A percentile compares a stretch with the other conserved stretches of the same genome.
phyloP scores from a whole-genome alignment of 495 filamentous ascomycete genomes.

The Penicillium simplicissimum region DNA sequence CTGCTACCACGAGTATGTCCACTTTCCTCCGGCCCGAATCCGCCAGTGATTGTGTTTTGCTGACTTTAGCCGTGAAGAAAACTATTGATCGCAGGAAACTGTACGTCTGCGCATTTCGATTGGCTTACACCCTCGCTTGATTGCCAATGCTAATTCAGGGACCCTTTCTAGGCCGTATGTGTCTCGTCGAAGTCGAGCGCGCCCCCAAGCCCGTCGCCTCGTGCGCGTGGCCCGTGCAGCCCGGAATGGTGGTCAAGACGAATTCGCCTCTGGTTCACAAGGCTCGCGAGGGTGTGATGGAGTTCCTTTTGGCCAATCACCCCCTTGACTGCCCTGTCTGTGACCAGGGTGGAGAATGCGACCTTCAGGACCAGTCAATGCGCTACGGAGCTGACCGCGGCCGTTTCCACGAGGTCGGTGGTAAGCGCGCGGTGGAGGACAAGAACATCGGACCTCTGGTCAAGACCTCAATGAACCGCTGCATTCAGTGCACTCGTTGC shows the following conservation, averaged over 20 bases:
- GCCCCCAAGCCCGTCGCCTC: conserved; percentile 96
- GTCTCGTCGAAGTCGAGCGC: conserved; percentile 94
- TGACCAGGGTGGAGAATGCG: conserved; percentile 98
- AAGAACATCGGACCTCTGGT: conserved; percentile 99
- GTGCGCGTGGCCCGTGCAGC: conserved; percentile 97
- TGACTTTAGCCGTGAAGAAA: conserved; percentile 59
- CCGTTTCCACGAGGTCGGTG: conserved; percentile 90
- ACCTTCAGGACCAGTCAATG: conserved; percentile 99
- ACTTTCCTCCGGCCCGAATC: conserved; percentile 5
- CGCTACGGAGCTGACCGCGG: conserved; percentile 94
- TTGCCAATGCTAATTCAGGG: conserved; percentile 11
- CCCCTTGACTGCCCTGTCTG: conserved; percentile 97
- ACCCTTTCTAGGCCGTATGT: conserved; percentile 72
- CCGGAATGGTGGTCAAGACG: conserved; percentile 98
- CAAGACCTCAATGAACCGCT: conserved; percentile 99
- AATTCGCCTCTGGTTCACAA: conserved; percentile 95
- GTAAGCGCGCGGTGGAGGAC: conserved; percentile 97
- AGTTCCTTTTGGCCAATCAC: conserved; percentile 96
- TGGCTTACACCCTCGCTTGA: neutral
- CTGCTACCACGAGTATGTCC: conserved; percentile 90
- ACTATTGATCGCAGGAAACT: conserved; percentile 98
- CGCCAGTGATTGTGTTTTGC: conserved; percentile 17
- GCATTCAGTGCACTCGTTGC: conserved; percentile 98
- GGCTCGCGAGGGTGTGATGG: conserved; percentile 97
- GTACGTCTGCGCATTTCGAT: conserved; percentile 40